Percentiles rank a stretch among this genome's conserved stretches.
Conservation (phyloP, 768 basidiomycete genomes). For the Clathrus columnatus region DNA sequence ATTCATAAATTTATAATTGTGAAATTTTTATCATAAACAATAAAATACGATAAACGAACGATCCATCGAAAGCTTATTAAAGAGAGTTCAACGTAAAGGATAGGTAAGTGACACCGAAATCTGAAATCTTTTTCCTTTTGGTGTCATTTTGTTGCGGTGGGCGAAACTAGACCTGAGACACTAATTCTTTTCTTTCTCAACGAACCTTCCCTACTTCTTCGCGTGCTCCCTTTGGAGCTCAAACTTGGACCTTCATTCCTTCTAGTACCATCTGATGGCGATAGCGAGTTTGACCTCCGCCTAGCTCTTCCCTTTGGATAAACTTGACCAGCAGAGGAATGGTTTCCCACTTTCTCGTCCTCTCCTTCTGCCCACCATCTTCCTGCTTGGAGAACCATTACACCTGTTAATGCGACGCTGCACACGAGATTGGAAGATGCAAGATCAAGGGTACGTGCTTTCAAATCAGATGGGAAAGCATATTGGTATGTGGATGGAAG, state of each 20-base stretch:
- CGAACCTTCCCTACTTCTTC: not conserved
- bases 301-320: not conserved
- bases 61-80: not conserved
- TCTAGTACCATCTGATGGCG: not conserved
- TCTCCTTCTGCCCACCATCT: slow-evolving; percentile 78
- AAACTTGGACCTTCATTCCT: not conserved
- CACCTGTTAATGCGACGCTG: slow-evolving; percentile 83
- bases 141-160: too few species aligned
- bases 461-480: slow-evolving; percentile 55
- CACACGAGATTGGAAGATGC: slow-evolving; percentile 80
- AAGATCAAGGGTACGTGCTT: slow-evolving; percentile 61
- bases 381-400: slow-evolving; percentile 73
- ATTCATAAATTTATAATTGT: not conserved
- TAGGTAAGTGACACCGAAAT: too few species aligned
- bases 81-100: too few species aligned
- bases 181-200: not conserved
- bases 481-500: slow-evolving; percentile 26
- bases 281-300: not conserved
- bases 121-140: too few species aligned
- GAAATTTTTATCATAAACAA: not conserved
- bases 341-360: slow-evolving; percentile 27
- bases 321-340: not conserved
- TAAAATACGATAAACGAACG: not conserved
- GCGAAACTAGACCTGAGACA: too few species aligned
- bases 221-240: not conserved